Evolutionary conservation across 139 green algal genomes (phyloP).

Genomic region (Haematococcus sp.): DNA sequence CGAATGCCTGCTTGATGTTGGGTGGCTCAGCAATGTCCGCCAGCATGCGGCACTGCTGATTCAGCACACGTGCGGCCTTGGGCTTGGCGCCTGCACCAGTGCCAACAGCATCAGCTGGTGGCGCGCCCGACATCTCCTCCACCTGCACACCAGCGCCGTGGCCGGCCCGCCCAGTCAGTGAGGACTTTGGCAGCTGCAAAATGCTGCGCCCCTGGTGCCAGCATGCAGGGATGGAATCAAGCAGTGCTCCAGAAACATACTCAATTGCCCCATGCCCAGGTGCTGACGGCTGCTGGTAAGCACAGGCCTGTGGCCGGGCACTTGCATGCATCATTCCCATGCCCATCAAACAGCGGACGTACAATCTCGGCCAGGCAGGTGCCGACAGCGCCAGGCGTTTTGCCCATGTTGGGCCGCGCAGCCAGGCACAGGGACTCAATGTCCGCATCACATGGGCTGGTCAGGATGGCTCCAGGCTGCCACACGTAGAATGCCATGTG

Average conservation of each 20-base stretch:
- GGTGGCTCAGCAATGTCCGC: constrained; percentile 58
- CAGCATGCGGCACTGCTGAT: constrained; percentile 39
- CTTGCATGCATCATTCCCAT: too few relatives aligned
- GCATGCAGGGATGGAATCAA: too few relatives aligned
- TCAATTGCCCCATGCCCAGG: too few relatives aligned
- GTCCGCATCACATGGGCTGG: constrained; percentile 34
- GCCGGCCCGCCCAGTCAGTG: neutral
- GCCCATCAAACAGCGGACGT: constrained; percentile 3
- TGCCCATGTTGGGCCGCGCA: constrained; percentile 47
- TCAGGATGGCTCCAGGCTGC: constrained; percentile 53
- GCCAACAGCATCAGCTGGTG: constrained; percentile 26
- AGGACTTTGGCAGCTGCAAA: too few relatives aligned
- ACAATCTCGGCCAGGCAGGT: constrained; percentile 70
- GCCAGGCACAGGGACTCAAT: constrained; percentile 53
- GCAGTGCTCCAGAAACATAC: too few relatives aligned
- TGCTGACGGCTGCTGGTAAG: too few relatives aligned
- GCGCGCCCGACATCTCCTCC: neutral
- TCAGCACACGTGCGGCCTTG: constrained; percentile 17
- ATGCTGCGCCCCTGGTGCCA: too few relatives aligned
- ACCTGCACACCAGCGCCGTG: neutral
- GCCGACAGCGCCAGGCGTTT: constrained; percentile 57
- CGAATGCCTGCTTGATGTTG: constrained; percentile 53
- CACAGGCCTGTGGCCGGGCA: too few relatives aligned
- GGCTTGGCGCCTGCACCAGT: neutral
- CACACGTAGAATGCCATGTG: constrained; percentile 86